Conservation (phyloP, 2,329 filamentous ascomycete genomes). For the Metarhizium guizhouense region DNA sequence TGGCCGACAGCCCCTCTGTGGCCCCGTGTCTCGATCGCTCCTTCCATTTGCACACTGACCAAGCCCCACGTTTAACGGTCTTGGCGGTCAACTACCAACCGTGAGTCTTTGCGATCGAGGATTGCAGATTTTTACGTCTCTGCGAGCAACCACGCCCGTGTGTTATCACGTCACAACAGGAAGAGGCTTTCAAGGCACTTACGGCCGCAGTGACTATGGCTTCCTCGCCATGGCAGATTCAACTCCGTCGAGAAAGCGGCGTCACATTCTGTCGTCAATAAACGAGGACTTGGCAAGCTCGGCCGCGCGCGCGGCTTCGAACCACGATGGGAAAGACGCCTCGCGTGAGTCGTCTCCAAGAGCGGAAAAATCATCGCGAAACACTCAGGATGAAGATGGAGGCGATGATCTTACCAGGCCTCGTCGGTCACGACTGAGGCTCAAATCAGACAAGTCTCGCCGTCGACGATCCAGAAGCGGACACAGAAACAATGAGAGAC, state of each 20-base stretch:
- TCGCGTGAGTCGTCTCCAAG: neutral
- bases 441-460: slow-evolving; percentile 5
- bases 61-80: neutral
- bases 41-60: neutral
- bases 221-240: slow-evolving; percentile 22
- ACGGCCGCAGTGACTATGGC: slow-evolving; percentile 10
- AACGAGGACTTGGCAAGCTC: slow-evolving; percentile 23
- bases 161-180: neutral
- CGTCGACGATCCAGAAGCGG: neutral
- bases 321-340: slow-evolving; percentile 14
- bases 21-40: neutral
- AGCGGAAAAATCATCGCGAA: slow-evolving; percentile 5
- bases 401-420: neutral
- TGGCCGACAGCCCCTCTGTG: neutral
- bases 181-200: neutral
- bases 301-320: neutral
- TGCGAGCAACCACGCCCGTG: neutral
- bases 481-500: neutral
- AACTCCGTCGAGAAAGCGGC: slow-evolving; percentile 28
- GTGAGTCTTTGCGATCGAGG: too few relatives aligned
- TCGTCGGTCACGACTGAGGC: slow-evolving; percentile 2
- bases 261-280: slow-evolving; percentile 41
- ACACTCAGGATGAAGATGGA: slow-evolving; percentile 1
- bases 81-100: neutral
- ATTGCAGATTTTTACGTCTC: too few relatives aligned